These are phyloP conservation scores for Hyaloscypha bicolor DNA, from an alignment of 495 filamentous ascomycete species.

Conservation along the genomic window DNA sequence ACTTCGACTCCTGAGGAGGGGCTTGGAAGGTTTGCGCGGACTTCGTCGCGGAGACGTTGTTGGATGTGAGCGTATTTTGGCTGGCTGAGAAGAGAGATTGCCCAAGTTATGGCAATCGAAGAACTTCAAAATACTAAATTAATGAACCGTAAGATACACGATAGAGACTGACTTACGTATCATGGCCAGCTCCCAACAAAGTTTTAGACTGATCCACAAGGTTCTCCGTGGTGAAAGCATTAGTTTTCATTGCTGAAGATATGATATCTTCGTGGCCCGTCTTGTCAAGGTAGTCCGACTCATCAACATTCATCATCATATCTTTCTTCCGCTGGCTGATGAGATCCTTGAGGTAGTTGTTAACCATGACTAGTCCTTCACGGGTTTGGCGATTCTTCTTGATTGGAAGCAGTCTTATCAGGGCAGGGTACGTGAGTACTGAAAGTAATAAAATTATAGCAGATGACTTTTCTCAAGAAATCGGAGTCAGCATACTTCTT, in stretches of 20 bases:
- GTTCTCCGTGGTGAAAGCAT: slow-evolving; percentile 41
- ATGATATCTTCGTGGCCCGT: slow-evolving; percentile 45
- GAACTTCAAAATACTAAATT: background rate
- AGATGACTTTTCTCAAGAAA: slow-evolving; percentile 18
- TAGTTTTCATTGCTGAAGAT: slow-evolving; percentile 44
- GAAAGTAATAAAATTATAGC: slow-evolving; percentile 45
- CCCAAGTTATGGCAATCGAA: slow-evolving; percentile 11
- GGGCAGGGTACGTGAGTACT: slow-evolving; percentile 43
- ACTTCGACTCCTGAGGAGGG: slow-evolving; percentile 13
- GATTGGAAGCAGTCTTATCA: slow-evolving; percentile 40
- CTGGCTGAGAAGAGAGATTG: slow-evolving; percentile 9
- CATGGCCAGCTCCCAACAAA: slow-evolving; percentile 28
- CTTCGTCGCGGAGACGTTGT: slow-evolving; percentile 13
- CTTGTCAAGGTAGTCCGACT: slow-evolving; percentile 7
- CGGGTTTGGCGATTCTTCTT: background rate
- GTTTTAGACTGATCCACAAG: slow-evolving; percentile 53
- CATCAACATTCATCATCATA: slow-evolving; percentile 35
- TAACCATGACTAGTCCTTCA: background rate
- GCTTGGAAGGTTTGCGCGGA: slow-evolving; percentile 20
- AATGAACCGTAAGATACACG: background rate
- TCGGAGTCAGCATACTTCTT: no score
- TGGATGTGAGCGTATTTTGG: slow-evolving; percentile 7
- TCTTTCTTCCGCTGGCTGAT: slow-evolving; percentile 44
- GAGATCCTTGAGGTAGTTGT: slow-evolving; percentile 38
- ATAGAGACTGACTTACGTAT: slow-evolving; percentile 7